Base-by-base conservation (phyloP, 306 rosid genomes). In the Dryas octopetala region DNA sequence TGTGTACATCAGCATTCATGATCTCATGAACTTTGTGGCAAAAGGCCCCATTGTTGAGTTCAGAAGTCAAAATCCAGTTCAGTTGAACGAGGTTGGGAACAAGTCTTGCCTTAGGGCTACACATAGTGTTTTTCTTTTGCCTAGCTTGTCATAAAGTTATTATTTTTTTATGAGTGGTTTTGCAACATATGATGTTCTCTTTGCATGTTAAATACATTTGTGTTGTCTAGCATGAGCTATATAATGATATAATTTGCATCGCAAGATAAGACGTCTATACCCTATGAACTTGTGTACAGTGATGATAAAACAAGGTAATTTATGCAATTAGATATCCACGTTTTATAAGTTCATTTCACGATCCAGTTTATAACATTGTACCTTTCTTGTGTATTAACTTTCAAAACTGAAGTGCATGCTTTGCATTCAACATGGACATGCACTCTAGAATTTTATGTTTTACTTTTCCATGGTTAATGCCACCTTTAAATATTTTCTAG, bases 261-360 rank as follows among this genome's bases (percentile, higher is more conserved):
- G 40, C 74, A 86, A 88, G 88, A 62, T 49, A 86, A 83, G 77
- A 81, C 86, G 14, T 66, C 84, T 67, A 41, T 61, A 51, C 74
- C 86, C 9, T 83, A 73, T 14, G 86, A 83, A 75, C 82, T 88
- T 50, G 83, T 83, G 15, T 83, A 83, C 75, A 86, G 90, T 70
- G 90, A 86, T 76, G 86, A 62, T 7, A 70, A 79, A 5, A 88
- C 90, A 52, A 83, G 88, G 90, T 86, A 83, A 38, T 74, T n/a
- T 28, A 47, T 65, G 48, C 10, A 6, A 26, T 70, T 5, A 48
- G 43, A 13, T 76, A 17, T 23, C 13, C 6, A 2, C 9, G 43
- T 41, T 45, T 58, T 2, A 0, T 45, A 44, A 13, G 4, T 48
- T 12, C 66, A 19, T 55, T 44, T 71, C 66, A 13, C 19, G 54